Evolutionary conservation across 139 green algal species (phyloP).

Genomic region (Micromonas pusilla): DNA sequence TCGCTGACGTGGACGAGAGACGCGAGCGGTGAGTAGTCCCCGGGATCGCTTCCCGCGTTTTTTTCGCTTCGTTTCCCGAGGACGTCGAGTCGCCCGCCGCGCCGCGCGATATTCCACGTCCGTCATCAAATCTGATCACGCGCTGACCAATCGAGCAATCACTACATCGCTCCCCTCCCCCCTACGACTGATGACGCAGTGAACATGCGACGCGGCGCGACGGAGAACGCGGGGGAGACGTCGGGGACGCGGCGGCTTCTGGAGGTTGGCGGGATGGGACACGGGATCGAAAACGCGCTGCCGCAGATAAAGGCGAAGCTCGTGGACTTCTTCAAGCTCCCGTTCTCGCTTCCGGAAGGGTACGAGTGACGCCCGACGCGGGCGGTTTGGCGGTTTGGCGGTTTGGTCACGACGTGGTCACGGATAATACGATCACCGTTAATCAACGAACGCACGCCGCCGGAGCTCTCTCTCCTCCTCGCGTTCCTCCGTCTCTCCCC

Average conservation of each 20-base stretch:
- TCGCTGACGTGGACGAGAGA: too few species aligned
- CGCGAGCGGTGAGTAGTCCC: too few species aligned
- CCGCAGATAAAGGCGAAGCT: not conserved
- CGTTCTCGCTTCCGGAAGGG: not conserved
- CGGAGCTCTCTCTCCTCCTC: too few species aligned
- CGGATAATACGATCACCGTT: too few species aligned
- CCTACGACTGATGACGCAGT: not conserved
- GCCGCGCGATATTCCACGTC: too few species aligned
- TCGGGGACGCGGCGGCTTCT: not conserved
- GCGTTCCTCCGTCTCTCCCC: too few species aligned
- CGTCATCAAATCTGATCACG: too few species aligned
- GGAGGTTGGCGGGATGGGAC: not conserved
- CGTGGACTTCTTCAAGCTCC: not conserved
- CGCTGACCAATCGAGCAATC: too few species aligned
- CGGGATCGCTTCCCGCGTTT: not conserved
- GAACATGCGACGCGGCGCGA: not conserved
- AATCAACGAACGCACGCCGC: too few species aligned
- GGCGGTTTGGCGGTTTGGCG: too few species aligned
- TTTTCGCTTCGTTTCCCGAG: not conserved
- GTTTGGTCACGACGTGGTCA: too few species aligned
- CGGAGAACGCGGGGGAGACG: not conserved
- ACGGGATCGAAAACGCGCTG: not conserved
- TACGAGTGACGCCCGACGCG: not conserved
- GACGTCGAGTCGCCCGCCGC: conserved; percentile 5
- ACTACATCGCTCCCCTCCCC: too few species aligned